Percentiles rank a stretch among this genome's conserved stretches.
Conservation (phyloP, 805 yeast species). For the Ogataea paradorogensis region DNA sequence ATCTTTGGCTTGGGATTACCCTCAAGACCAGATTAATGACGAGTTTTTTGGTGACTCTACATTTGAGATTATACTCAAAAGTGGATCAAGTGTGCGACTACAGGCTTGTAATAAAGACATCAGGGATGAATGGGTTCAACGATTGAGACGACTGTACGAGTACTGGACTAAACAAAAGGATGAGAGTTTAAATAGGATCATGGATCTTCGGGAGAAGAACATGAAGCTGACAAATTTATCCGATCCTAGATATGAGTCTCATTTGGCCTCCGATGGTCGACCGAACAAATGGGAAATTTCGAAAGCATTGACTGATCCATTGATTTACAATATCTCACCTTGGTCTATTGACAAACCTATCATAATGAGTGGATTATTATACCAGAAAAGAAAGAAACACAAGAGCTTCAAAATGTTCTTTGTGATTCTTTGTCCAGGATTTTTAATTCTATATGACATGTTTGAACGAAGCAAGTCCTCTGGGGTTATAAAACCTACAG, state of each 20-base stretch:
- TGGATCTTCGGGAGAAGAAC: slow-evolving; percentile 43
- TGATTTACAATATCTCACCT: slow-evolving; percentile 52
- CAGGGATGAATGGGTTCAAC: slow-evolving; percentile 66
- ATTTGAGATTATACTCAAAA: slow-evolving; percentile 48
- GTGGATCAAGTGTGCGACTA: slow-evolving; percentile 47
- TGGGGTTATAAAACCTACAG: slow-evolving; percentile 45
- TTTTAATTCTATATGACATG: slow-evolving; percentile 54
- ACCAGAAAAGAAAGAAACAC: slow-evolving; percentile 67
- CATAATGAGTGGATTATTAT: slow-evolving; percentile 62
- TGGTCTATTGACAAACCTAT: slow-evolving; percentile 59
- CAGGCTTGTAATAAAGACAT: slow-evolving; percentile 50
- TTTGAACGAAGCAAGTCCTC: slow-evolving; percentile 42
- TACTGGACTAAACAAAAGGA: slow-evolving; percentile 59
- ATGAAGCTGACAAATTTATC: slow-evolving; percentile 41
- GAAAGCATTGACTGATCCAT: slow-evolving; percentile 50
- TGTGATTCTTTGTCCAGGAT: slow-evolving; percentile 70
- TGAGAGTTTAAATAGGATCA: slow-evolving; percentile 39
- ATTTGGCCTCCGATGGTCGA: slow-evolving; percentile 37
- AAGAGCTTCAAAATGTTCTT: slow-evolving; percentile 58
- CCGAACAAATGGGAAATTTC: slow-evolving; percentile 52
- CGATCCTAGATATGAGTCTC: slow-evolving; percentile 56
- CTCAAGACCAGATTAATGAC: slow-evolving; percentile 15
- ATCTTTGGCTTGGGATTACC: slow-evolving; percentile 30
- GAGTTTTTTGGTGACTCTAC: slow-evolving; percentile 41
- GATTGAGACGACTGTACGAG: slow-evolving; percentile 39